A percentile compares a stretch with the other conserved stretches of the same genome.
phyloP scores from a whole-genome alignment of 805 yeast species.

The Saturnispora galanensis region DNA sequence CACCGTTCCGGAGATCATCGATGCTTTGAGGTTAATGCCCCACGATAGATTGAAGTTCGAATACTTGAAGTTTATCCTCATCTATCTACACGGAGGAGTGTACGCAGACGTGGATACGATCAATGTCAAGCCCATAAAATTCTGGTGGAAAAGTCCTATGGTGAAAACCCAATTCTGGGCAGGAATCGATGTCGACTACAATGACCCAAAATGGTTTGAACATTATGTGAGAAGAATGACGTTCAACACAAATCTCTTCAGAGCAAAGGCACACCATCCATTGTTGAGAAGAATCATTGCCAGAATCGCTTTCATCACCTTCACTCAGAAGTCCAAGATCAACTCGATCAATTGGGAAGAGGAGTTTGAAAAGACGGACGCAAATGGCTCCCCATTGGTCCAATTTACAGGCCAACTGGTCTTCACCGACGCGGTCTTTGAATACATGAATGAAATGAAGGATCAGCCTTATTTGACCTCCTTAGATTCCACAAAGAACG shows the following conservation, averaged over 20 bases:
- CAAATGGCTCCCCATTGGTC: slow-evolving; percentile 24
- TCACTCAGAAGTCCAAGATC: slow-evolving; percentile 21
- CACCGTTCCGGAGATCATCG: slow-evolving; percentile 40
- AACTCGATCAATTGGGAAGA: slow-evolving; percentile 22
- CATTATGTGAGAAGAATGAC: slow-evolving; percentile 24
- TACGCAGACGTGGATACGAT: slow-evolving; percentile 54
- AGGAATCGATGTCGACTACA: slow-evolving; percentile 22
- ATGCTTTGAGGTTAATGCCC: slow-evolving; percentile 41
- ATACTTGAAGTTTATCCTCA: slow-evolving; percentile 42
- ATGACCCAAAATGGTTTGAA: slow-evolving; percentile 22
- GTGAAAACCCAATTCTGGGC: slow-evolving; percentile 13
- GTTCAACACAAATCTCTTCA: slow-evolving; percentile 21
- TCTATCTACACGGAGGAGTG: slow-evolving; percentile 47
- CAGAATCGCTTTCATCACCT: slow-evolving; percentile 24
- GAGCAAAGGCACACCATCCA: slow-evolving; percentile 27
- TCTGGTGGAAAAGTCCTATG: slow-evolving; percentile 19
- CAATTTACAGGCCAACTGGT: slow-evolving; percentile 26
- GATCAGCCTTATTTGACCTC: slow-evolving; percentile 19
- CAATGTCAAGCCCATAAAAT: slow-evolving; percentile 37
- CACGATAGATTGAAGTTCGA: slow-evolving; percentile 42
- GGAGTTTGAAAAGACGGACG: slow-evolving; percentile 21
- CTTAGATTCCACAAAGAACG: slow-evolving; percentile 15
- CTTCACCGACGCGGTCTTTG: slow-evolving; percentile 26
- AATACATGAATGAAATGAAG: slow-evolving; percentile 19
- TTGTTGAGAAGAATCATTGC: slow-evolving; percentile 25